A percentile compares a stretch with the other conserved stretches of the same genome.
phyloP scores from a whole-genome alignment of 495 filamentous ascomycete genomes.

The Letharia columbiana region DNA sequence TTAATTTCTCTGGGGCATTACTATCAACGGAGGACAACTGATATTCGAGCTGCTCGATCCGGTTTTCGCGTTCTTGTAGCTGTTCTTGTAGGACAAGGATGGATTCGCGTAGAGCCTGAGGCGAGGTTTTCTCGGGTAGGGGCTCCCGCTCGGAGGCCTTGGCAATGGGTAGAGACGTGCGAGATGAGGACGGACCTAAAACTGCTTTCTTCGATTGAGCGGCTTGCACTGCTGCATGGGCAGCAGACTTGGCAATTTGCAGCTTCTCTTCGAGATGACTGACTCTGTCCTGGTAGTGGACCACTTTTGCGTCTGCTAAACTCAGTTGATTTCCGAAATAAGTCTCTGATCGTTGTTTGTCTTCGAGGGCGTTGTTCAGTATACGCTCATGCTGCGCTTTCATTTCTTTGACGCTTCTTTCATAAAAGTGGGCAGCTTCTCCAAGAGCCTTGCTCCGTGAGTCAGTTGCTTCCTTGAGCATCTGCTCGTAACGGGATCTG shows the following conservation, averaged over 20 bases:
- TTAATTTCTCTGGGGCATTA: conserved; percentile 69
- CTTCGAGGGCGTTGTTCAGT: conserved; percentile 60
- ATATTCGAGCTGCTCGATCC: conserved; percentile 78
- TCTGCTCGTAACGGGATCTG: conserved; percentile 62
- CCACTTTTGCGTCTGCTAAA: conserved; percentile 68
- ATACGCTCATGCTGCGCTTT: conserved; percentile 63
- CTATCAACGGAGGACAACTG: conserved; percentile 56
- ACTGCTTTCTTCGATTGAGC: conserved; percentile 55
- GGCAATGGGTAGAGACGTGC: conserved; percentile 33
- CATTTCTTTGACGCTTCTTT: conserved; percentile 56
- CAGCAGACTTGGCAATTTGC: conserved; percentile 82
- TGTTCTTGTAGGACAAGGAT: conserved; percentile 95
- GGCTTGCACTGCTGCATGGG: conserved; percentile 73
- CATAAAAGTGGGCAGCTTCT: conserved; percentile 55
- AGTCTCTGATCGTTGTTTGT: conserved; percentile 59
- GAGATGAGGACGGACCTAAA: conserved; percentile 27
- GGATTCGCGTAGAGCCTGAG: conserved; percentile 88
- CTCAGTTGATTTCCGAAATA: conserved; percentile 62
- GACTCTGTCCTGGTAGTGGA: conserved; percentile 73
- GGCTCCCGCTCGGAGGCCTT: conserved; percentile 34
- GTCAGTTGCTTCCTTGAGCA: conserved; percentile 65
- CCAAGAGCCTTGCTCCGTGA: conserved; percentile 43
- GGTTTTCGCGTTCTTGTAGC: conserved; percentile 82
- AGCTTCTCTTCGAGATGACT: conserved; percentile 75
- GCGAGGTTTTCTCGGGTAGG: conserved; percentile 76